Evolutionary conservation across 805 yeast genomes (phyloP).

Genomic region (Cyberlindnera euphorbiiphila): DNA sequence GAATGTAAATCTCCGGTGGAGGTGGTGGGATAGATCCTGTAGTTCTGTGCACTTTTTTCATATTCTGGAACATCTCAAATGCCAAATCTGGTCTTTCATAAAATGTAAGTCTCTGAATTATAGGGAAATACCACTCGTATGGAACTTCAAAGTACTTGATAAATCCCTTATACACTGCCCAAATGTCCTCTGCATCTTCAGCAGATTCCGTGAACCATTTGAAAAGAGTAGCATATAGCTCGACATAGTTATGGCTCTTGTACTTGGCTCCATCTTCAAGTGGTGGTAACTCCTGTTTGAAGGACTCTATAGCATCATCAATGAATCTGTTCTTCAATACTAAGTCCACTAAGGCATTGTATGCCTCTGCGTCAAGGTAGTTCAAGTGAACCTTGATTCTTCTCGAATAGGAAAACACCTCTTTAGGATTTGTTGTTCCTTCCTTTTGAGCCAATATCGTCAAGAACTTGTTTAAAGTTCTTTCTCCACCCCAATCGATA

Average conservation of each 20-base stretch:
- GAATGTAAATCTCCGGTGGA: slow-evolving; percentile 51
- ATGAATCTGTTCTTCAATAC: slow-evolving; percentile 34
- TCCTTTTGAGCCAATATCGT: slow-evolving; percentile 28
- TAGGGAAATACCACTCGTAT: slow-evolving; percentile 52
- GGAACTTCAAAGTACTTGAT: slow-evolving; percentile 55
- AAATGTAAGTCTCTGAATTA: slow-evolving; percentile 52
- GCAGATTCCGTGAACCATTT: slow-evolving; percentile 38
- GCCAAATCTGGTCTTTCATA: slow-evolving; percentile 58
- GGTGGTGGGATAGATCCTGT: slow-evolving; percentile 48
- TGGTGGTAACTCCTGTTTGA: slow-evolving; percentile 40
- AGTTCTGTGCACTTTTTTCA: slow-evolving; percentile 51
- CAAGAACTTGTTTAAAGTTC: slow-evolving; percentile 28
- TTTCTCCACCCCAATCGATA: slow-evolving; percentile 38
- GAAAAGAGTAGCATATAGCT: slow-evolving; percentile 40
- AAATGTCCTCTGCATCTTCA: slow-evolving; percentile 39
- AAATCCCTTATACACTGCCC: slow-evolving; percentile 57
- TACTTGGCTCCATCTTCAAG: slow-evolving; percentile 17
- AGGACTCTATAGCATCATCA: slow-evolving; percentile 39
- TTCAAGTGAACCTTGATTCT: slow-evolving; percentile 39
- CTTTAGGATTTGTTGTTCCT: slow-evolving; percentile 11
- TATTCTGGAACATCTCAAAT: slow-evolving; percentile 54
- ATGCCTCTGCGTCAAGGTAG: slow-evolving; percentile 35
- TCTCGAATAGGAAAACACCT: slow-evolving; percentile 35
- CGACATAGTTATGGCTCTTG: slow-evolving; percentile 28
- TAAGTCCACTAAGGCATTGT: slow-evolving; percentile 35